Conservation (phyloP, 352 stramenopile genomes). For the Pythium insidiosum region DNA sequence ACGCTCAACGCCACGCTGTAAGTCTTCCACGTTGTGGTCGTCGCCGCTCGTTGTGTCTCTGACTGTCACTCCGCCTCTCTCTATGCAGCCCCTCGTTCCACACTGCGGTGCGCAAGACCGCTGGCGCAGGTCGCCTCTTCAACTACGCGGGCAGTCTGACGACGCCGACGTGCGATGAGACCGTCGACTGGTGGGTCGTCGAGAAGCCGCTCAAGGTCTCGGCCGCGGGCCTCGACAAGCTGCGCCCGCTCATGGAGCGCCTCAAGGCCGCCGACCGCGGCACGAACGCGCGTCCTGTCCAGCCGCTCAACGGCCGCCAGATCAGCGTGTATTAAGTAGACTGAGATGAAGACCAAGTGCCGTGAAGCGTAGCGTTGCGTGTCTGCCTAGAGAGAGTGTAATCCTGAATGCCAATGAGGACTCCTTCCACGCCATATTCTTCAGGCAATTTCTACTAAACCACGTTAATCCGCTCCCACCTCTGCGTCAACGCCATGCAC, state of each 20-base stretch:
- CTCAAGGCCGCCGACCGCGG: conserved; percentile 2
- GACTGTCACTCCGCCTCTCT: too few species aligned
- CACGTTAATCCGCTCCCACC: too few species aligned
- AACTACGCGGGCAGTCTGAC: conserved; percentile 16
- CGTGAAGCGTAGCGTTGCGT: too few species aligned
- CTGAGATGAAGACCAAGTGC: too few species aligned
- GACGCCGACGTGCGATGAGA: conserved; percentile 12
- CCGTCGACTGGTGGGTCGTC: conserved; percentile 15
- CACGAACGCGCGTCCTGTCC: conserved; percentile 4
- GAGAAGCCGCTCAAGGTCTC: conserved; percentile 5
- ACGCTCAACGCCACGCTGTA: conserved; percentile 2
- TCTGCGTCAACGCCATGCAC: too few species aligned
- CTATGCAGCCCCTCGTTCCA: conserved; percentile 1
- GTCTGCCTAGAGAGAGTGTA: too few species aligned
- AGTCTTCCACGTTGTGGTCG: too few species aligned
- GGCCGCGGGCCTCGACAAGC: background rate
- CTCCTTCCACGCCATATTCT: too few species aligned
- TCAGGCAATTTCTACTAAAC: too few species aligned
- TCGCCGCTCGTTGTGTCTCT: too few species aligned
- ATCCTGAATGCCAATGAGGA: too few species aligned
- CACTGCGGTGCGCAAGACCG: background rate
- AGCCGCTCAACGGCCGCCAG: conserved; percentile 13
- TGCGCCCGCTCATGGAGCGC: background rate
- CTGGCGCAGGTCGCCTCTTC: background rate
- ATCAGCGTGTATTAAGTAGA: conserved; percentile 7